A percentile compares a stretch with the other conserved stretches of the same genome.
Conservation (phyloP, 345 rosid genomes). For the Citrus sp. region DNA sequence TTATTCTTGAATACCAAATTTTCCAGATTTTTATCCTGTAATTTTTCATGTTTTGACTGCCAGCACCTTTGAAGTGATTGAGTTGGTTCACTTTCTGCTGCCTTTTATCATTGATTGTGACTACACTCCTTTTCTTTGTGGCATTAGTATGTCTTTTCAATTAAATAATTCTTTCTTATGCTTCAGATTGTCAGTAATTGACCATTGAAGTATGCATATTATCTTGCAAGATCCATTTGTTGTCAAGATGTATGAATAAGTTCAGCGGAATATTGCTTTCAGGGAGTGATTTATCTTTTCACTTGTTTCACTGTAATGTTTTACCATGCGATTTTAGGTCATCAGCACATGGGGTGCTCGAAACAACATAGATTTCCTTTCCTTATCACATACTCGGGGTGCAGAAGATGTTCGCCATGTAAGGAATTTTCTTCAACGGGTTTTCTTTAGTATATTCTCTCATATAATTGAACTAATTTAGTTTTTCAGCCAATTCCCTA, state of each 20-base stretch:
- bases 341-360: conserved; percentile 69
- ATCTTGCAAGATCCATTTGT: not conserved
- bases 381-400: conserved; percentile 56
- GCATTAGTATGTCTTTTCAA: not conserved
- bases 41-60: not conserved
- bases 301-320: not conserved
- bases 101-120: not conserved
- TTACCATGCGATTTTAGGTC: conserved; percentile 34
- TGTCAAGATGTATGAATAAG: not conserved
- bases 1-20: not conserved
- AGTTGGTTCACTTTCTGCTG: not conserved
- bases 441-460: conserved; percentile 2
- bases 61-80: not conserved
- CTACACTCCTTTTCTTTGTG: not conserved
- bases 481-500: not conserved
- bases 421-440: conserved; percentile 18
- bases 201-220: not conserved
- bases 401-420: conserved; percentile 71
- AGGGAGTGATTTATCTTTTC: not conserved
- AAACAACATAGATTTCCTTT: conserved; percentile 66
- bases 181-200: not conserved
- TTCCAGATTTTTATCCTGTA: not conserved
- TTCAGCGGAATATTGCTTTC: not conserved
- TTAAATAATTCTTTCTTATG: not conserved
- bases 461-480: not conserved